These are phyloP conservation scores for Leishmania mexicana DNA, from an alignment of 208 protist species.

Conservation along the genomic window DNA sequence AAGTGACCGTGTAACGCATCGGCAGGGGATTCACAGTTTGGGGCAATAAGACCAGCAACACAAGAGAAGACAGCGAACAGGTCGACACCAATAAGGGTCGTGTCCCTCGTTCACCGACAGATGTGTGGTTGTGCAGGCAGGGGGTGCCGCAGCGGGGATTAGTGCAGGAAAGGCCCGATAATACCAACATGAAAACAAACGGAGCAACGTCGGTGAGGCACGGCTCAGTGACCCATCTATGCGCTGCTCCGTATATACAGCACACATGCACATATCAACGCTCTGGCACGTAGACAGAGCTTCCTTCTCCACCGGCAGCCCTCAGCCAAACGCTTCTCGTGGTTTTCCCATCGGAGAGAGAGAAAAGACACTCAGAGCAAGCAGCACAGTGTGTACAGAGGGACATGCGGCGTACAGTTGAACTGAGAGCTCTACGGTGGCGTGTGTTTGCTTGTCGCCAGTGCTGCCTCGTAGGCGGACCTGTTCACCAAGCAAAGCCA, in stretches of 20 bases:
- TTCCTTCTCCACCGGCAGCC: not conserved
- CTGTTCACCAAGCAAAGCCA: constrained; percentile 59
- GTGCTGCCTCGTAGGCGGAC: constrained; percentile 27
- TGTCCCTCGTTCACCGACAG: not conserved
- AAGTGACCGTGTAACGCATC: not conserved
- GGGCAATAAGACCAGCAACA: not conserved
- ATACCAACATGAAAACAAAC: not conserved
- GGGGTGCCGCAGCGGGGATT: not conserved
- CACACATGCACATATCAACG: not conserved
- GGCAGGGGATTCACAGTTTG: not conserved
- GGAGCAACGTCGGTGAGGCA: not conserved
- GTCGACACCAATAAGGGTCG: not conserved
- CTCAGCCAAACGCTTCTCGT: not conserved
- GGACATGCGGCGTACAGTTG: not conserved
- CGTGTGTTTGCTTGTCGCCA: constrained; percentile 7
- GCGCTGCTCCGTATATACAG: not conserved
- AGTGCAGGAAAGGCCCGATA: not conserved
- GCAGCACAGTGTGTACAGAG: not conserved
- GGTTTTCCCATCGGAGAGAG: not conserved
- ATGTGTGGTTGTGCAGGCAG: not conserved
- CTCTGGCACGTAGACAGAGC: not conserved
- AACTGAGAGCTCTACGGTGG: constrained; percentile 1
- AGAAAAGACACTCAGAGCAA: not conserved
- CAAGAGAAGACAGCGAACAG: not conserved
- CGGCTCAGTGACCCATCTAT: no score